phyloP scores from a whole-genome alignment of 2,329 filamentous ascomycete genomes.

The Microsporum audouinii region DNA sequence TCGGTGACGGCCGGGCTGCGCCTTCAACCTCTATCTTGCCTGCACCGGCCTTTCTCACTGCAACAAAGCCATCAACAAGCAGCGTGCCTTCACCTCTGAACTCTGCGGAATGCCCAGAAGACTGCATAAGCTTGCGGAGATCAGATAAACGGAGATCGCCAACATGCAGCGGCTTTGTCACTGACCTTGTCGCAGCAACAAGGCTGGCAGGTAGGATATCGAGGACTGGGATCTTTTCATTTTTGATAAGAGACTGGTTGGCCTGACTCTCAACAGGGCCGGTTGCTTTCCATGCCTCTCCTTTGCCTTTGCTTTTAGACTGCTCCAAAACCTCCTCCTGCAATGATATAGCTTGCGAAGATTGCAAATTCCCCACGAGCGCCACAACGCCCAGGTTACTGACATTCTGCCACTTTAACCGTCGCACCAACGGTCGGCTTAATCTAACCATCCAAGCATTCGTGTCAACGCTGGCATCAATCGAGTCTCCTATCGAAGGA shows the following conservation, averaged over 20 bases:
- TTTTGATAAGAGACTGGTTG: constrained; percentile 20
- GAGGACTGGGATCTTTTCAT: constrained; percentile 39
- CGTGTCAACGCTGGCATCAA: constrained; percentile 92
- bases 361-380: constrained; percentile 63
- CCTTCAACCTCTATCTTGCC: constrained; percentile 82
- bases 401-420: constrained; percentile 89
- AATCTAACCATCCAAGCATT: constrained; percentile 95
- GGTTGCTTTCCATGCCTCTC: constrained; percentile 29
- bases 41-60: constrained; percentile 77
- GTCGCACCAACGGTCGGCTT: constrained; percentile 70
- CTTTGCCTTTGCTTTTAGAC: constrained; percentile 43
- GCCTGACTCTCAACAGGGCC: constrained; percentile 15
- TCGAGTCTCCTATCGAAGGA: constrained; percentile 56
- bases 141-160: constrained; percentile 85
- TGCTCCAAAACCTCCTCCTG: constrained; percentile 30
- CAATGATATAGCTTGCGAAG: constrained; percentile 26
- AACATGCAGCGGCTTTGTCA: constrained; percentile 82
- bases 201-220: constrained; percentile 50
- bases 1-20: constrained; percentile 45
- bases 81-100: constrained; percentile 88
- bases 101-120: constrained; percentile 73
- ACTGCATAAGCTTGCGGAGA: constrained; percentile 70
- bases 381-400: constrained; percentile 82
- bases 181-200: constrained; percentile 61
- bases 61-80: constrained; percentile 76